Evolutionary conservation across 2,329 filamentous ascomycete species (phyloP).

Genomic region (Diaporthe australafricana): DNA sequence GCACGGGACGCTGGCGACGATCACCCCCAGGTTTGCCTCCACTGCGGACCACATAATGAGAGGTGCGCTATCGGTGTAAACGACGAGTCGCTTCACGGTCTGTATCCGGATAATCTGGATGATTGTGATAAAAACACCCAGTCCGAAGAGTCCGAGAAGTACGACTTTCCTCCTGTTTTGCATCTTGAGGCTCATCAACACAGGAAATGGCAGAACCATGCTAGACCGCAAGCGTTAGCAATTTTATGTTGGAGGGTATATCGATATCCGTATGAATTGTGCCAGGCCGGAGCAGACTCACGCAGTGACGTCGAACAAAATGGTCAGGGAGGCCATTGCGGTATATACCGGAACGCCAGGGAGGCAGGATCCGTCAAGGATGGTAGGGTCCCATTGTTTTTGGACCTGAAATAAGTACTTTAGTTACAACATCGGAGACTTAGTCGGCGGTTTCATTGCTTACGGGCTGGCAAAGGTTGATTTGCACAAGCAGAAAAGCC

Average conservation of each 20-base stretch:
- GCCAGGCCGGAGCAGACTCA: conserved; percentile 41
- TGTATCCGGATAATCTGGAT: conserved; percentile 64
- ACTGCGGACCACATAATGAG: conserved; percentile 38
- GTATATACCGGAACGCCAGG: conserved; percentile 56
- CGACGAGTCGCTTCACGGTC: conserved; percentile 56
- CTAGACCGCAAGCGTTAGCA: conserved; percentile 40
- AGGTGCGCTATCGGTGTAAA: conserved; percentile 58
- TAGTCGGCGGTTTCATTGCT: conserved; percentile 37
- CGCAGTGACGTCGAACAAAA: conserved; percentile 55
- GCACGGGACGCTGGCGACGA: conserved; percentile 37
- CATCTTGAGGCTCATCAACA: conserved; percentile 50
- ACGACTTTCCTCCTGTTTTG: conserved; percentile 54
- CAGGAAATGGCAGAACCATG: conserved; percentile 54
- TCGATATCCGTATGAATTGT: neutral
- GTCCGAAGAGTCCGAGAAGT: conserved; percentile 55
- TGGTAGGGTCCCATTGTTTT: conserved; percentile 53
- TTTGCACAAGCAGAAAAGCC: conserved; percentile 49
- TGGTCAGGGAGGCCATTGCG: conserved; percentile 53
- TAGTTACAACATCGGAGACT: conserved; percentile 18
- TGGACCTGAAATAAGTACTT: neutral
- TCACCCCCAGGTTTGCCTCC: conserved; percentile 33
- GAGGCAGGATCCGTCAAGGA: conserved; percentile 53
- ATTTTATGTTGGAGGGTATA: neutral
- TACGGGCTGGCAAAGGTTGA: conserved; percentile 52
- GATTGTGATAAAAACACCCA: conserved; percentile 63